Percentiles rank a stretch among this genome's conserved stretches.
These are phyloP conservation scores for Dorcoceras hygrometricum DNA, from an alignment of 257 asterid species.

Conservation along the genomic window DNA sequence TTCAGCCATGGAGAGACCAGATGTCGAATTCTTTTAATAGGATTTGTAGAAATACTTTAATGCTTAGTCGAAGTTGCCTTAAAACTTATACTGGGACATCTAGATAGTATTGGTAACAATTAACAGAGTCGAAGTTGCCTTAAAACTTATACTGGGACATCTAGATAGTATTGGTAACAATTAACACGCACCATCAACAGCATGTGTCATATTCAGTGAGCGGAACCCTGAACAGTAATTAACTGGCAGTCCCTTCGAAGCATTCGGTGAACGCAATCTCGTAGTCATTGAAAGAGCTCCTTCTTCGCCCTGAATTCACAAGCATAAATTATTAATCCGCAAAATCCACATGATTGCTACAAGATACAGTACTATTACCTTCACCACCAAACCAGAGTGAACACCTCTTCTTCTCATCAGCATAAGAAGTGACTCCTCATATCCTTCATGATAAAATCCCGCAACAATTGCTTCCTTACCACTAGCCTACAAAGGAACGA, in stretches of 20 bases:
- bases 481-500: conserved; percentile 48
- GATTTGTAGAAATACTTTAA: too few relatives aligned
- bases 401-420: conserved; percentile 97
- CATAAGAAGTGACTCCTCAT: conserved; percentile 92
- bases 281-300: conserved; percentile 99
- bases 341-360: neutral
- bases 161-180: conserved; percentile 8
- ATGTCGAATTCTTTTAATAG: too few relatives aligned
- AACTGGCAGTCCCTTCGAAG: conserved; percentile 89
- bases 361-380: conserved; percentile 42
- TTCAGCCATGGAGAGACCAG: too few relatives aligned
- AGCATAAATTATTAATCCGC: neutral
- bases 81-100: neutral
- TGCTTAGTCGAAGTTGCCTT: neutral
- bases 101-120: conserved; percentile 7
- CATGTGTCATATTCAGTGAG: conserved; percentile 43
- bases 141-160: neutral
- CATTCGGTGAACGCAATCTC: conserved; percentile 58
- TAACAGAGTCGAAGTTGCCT: neutral
- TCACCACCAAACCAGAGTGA: conserved; percentile 93
- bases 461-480: conserved; percentile 94
- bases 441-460: conserved; percentile 94
- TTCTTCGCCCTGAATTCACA: conserved; percentile 78
- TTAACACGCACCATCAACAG: conserved; percentile 58
- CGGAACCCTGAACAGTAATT: conserved; percentile 98